A percentile compares a stretch with the other conserved stretches of the same genome.
Conservation (phyloP, 768 basidiomycete genomes). For the Suillus subaureus region DNA sequence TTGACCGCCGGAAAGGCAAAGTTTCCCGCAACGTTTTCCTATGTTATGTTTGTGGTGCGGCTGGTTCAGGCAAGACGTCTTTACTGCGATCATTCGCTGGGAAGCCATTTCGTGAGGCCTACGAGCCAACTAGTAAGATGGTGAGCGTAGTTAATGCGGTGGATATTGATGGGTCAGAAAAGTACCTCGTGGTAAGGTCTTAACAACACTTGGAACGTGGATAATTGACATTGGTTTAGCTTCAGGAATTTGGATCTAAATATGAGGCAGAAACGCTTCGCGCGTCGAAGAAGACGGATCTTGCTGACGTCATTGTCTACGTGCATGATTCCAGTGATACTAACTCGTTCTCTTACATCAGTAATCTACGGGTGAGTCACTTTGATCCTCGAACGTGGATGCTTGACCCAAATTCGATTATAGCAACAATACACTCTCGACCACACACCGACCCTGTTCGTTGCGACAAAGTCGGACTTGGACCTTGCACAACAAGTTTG, state of each 20-base stretch:
- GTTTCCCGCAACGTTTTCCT: constrained; percentile 90
- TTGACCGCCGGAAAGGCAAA: constrained; percentile 85
- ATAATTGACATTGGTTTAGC: constrained; percentile 42
- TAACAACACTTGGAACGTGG: not conserved
- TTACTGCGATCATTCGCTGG: constrained; percentile 84
- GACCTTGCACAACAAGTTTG: constrained; percentile 92
- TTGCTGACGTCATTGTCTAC: constrained; percentile 93
- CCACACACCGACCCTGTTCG: constrained; percentile 93
- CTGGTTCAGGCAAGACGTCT: constrained; percentile 94
- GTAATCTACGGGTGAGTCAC: constrained; percentile 81
- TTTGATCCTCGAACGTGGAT: constrained; percentile 1
- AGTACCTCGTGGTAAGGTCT: constrained; percentile 86
- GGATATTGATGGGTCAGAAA: constrained; percentile 92
- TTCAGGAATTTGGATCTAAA: constrained; percentile 97
- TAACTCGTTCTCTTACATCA: constrained; percentile 98
- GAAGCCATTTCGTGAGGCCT: constrained; percentile 71
- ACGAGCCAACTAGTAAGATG: constrained; percentile 89
- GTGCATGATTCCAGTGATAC: constrained; percentile 98
- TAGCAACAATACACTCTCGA: constrained; percentile 98
- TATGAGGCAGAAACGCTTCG: constrained; percentile 91
- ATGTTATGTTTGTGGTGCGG: constrained; percentile 92
- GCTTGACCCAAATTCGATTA: constrained; percentile 21
- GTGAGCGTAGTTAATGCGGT: constrained; percentile 94
- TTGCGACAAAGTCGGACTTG: constrained; percentile 98
- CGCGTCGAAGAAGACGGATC: constrained; percentile 87